These are phyloP conservation scores for Xerocomus cyaneibrunnescens DNA, from an alignment of 1,284 basidiomycete genomes.

Conservation along the genomic window DNA sequence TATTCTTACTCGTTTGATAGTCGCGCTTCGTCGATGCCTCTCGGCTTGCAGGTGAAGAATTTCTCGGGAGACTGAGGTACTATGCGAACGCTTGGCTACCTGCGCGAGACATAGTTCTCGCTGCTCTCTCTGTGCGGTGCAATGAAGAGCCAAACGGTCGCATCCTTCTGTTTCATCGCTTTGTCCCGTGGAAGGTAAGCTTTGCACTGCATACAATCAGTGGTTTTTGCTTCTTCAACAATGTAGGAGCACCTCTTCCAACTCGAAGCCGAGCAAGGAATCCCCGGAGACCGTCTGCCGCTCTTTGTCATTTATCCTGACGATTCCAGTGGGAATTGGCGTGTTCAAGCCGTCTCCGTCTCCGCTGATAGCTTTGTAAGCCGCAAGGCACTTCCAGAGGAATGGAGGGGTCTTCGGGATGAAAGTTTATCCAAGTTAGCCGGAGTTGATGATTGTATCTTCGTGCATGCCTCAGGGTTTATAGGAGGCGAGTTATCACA, in stretches of 20 bases:
- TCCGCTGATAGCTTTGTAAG: constrained; percentile 85
- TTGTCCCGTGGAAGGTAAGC: constrained; percentile 81
- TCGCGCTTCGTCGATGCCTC: constrained; percentile 80
- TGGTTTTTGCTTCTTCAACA: constrained; percentile 1
- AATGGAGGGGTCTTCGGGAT: constrained; percentile 92
- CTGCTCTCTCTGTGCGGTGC: constrained; percentile 64
- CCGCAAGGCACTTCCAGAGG: constrained; percentile 89
- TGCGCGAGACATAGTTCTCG: constrained; percentile 79
- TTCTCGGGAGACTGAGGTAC: constrained; percentile 78
- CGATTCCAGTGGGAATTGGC: constrained; percentile 77
- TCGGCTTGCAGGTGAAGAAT: constrained; percentile 83
- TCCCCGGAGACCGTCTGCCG: constrained; percentile 51
- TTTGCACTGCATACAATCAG: not conserved
- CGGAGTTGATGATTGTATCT: constrained; percentile 84
- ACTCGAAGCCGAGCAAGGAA: constrained; percentile 62
- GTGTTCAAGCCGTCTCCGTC: constrained; percentile 90
- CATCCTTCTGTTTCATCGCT: constrained; percentile 81
- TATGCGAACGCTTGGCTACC: constrained; percentile 92
- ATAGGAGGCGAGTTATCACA: constrained; percentile 72
- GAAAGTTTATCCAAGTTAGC: constrained; percentile 71
- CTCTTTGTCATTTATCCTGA: constrained; percentile 94
- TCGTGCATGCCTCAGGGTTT: constrained; percentile 94
- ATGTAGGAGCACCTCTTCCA: constrained; percentile 88
- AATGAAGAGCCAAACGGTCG: constrained; percentile 70
- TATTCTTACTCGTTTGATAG: constrained; percentile 40